Evolutionary conservation across 352 stramenopile species (phyloP).

Genomic region (Phytophthora chlamydospora): DNA sequence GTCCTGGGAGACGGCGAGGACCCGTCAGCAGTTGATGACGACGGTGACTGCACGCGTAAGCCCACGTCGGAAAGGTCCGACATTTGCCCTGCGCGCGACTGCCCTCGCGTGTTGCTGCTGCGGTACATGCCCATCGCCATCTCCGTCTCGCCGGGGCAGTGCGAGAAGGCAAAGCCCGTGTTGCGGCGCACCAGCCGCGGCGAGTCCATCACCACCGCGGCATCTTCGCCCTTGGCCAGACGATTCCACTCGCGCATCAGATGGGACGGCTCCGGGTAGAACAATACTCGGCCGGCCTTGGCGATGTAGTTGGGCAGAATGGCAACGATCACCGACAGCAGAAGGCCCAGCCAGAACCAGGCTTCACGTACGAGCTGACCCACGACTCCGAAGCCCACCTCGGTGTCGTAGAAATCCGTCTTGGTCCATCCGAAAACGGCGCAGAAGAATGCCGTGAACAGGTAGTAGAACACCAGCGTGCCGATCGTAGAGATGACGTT

Average conservation of each 20-base stretch:
- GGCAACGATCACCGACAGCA: constrained; percentile 59
- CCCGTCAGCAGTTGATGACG: constrained; percentile 61
- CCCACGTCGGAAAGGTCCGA: constrained; percentile 42
- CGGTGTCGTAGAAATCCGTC: constrained; percentile 81
- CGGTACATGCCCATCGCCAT: constrained; percentile 66
- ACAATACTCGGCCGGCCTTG: constrained; percentile 85
- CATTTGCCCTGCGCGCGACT: constrained; percentile 25
- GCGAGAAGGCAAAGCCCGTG: constrained; percentile 89
- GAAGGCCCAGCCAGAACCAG: constrained; percentile 89
- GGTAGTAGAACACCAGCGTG: constrained; percentile 87
- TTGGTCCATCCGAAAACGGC: constrained; percentile 78
- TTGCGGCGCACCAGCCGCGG: constrained; percentile 83
- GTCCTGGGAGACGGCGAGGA: constrained; percentile 55
- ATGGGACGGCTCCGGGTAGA: constrained; percentile 89
- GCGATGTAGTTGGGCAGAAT: constrained; percentile 89
- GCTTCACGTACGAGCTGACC: constrained; percentile 59
- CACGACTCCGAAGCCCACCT: constrained; percentile 72
- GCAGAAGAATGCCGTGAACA: constrained; percentile 88
- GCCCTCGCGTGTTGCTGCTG: constrained; percentile 28
- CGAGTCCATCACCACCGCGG: constrained; percentile 59
- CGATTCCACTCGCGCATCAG: constrained; percentile 92
- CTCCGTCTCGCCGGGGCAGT: constrained; percentile 74
- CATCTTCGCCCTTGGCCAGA: constrained; percentile 78
- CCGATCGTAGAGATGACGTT: constrained; percentile 80
- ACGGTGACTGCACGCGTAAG: constrained; percentile 44